Evolutionary conservation across 179 eudicot genomes (phyloP), one percentile per base, ranked within the genome.

Genomic region (Camellia oleifera): DNA sequence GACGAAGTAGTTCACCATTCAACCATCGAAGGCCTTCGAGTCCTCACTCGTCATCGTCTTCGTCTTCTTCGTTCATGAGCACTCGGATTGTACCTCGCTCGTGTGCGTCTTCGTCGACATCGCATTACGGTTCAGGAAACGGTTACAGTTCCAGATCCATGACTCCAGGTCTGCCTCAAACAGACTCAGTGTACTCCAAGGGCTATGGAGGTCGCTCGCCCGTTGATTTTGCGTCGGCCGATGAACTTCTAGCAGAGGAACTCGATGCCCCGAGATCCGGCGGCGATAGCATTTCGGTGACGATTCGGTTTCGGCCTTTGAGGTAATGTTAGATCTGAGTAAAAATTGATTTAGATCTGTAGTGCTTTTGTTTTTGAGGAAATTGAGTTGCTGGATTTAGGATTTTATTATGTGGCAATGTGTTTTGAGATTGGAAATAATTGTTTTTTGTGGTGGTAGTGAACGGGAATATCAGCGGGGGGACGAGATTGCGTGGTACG

Each of bases 231-330:
- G 86, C 90, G 14, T 84, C 90, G 64, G 67, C 83, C 62, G 97
- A 94, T 26, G 98, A 92, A 46, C 71, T 91, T 32, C 77, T 83
- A n/a, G 79, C 81, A 17, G 94, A 92, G 77, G 81, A 93, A 72
- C 74, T 86, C 64, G 95, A 93, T 80, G 78, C 58, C 46, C 87
- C 92, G 56, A 82, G 91, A 90, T 84, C 94, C 14, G 89, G 77
- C 5, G 89, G 79, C 4, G 99, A 94, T 88, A 96, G 99, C 69
- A 96, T 96, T 72, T 94, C 99, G 44, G 99, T 94, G 45, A 96
- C 99, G 45, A 90, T 96, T 74, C 88, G 99, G 80, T 96, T 96
- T 87, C 88, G 99, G 71, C 99, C 99, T 8, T 52, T 96, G 90
- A 96, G 89, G 99, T 92, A 81, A 78, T 48, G 11, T 15, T 77